phyloP scores from a whole-genome alignment of 2,329 filamentous ascomycete species.

The Exophiala aquamarina region DNA sequence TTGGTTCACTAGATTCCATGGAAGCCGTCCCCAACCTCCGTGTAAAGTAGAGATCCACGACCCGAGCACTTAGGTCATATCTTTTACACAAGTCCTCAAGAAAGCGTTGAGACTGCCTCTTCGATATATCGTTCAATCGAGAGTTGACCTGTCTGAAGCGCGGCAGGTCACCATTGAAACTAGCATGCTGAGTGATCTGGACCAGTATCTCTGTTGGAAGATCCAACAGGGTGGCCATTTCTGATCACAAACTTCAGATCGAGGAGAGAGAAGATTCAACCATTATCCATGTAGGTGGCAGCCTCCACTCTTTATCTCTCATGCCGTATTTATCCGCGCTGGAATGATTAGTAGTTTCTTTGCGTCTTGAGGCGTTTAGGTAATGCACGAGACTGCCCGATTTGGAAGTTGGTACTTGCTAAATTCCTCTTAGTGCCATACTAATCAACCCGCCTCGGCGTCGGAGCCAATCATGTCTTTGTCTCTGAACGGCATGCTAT shows the following conservation, averaged over 20 bases:
- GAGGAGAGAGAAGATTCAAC: no score
- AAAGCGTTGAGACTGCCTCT: conserved; percentile 1
- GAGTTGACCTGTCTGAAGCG: conserved; percentile 6
- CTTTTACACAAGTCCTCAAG: conserved; percentile 2
- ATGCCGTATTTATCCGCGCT: no score
- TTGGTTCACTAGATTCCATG: not conserved
- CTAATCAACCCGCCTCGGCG: no score
- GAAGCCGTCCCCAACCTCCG: not conserved
- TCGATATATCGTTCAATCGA: not conserved
- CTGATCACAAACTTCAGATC: not conserved
- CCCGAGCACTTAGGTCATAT: conserved; percentile 7
- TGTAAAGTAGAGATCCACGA: conserved; percentile 2
- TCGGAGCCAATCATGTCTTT: no score
- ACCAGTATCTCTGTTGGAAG: conserved; percentile 14
- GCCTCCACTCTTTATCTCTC: no score
- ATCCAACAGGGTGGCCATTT: conserved; percentile 3
- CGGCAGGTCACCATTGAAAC: conserved; percentile 12
- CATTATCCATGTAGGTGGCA: no score
- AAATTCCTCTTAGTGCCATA: no score
- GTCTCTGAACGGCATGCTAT: no score
- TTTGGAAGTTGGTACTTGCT: no score
- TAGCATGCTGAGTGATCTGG: conserved; percentile 12
- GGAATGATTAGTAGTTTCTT: no score
- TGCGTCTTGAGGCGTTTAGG: no score
- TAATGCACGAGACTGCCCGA: no score